A percentile compares a stretch with the other conserved stretches of the same genome.
phyloP scores from a whole-genome alignment of 2,329 filamentous ascomycete species.

The Diaporthe vexans region DNA sequence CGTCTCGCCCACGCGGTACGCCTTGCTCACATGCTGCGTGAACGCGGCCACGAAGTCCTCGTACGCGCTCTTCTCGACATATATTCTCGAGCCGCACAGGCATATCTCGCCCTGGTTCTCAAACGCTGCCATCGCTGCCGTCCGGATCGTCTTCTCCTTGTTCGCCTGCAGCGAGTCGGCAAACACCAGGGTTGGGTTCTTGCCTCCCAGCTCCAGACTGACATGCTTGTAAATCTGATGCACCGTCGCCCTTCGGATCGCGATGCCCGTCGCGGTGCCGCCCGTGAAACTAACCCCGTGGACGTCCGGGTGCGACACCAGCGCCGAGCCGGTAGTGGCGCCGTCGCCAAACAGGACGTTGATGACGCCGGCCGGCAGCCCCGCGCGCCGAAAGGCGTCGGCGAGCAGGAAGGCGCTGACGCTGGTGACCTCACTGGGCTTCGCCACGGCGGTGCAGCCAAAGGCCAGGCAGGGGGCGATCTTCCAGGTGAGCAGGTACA shows the following conservation, averaged over 20 bases:
- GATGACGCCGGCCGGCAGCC: conserved; percentile 49
- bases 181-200: conserved; percentile 67
- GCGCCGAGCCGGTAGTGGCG: conserved; percentile 48
- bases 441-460: conserved; percentile 53
- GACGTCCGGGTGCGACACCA: conserved; percentile 47
- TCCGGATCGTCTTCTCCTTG: conserved; percentile 68
- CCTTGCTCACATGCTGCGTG: conserved; percentile 43
- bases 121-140: conserved; percentile 49
- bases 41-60: conserved; percentile 53
- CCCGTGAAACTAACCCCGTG: conserved; percentile 53
- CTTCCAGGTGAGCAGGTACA: conserved; percentile 54
- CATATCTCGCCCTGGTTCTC: conserved; percentile 54
- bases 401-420: conserved; percentile 50
- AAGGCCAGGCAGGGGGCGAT: conserved; percentile 54
- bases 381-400: conserved; percentile 46
- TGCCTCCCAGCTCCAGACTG: conserved; percentile 59
- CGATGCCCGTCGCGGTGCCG: conserved; percentile 50
- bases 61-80: conserved; percentile 63
- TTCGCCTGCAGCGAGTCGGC: conserved; percentile 59
- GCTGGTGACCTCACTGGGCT: conserved; percentile 53
- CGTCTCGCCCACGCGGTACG: conserved; percentile 45
- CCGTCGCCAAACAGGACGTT: conserved; percentile 53
- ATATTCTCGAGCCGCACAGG: conserved; percentile 59
- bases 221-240: conserved; percentile 51
- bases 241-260: conserved; percentile 50